Evolutionary conservation across 148 eudicot species (phyloP).

Genomic region (Rhododendron mucronatum): DNA sequence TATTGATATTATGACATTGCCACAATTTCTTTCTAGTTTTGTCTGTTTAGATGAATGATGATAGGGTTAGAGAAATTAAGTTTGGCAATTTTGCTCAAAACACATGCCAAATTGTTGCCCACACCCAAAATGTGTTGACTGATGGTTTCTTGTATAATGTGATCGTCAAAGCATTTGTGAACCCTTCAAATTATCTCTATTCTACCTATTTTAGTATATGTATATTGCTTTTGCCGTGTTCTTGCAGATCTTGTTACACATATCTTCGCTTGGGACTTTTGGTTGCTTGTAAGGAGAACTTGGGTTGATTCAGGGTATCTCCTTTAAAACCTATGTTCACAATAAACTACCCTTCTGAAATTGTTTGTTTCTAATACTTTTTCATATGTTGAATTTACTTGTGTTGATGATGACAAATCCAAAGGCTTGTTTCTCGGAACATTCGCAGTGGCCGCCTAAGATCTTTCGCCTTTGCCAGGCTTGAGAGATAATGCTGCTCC

Average conservation of each 20-base stretch:
- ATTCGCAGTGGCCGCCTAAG: conserved; percentile 68
- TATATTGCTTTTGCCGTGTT: too few relatives aligned
- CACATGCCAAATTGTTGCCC: background rate
- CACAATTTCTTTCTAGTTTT: background rate
- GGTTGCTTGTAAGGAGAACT: too few relatives aligned
- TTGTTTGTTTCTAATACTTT: too few relatives aligned
- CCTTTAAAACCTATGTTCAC: background rate
- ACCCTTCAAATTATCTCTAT: background rate
- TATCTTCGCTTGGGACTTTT: too few relatives aligned
- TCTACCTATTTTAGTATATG: too few relatives aligned
- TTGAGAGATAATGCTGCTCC: background rate
- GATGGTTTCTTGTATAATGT: too few relatives aligned
- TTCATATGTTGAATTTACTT: too few relatives aligned
- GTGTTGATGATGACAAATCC: background rate
- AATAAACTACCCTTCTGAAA: background rate
- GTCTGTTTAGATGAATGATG: background rate
- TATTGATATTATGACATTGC: background rate
- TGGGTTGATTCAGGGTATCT: too few relatives aligned
- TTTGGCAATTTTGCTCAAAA: background rate
- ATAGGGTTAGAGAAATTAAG: background rate
- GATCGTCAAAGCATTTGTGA: background rate
- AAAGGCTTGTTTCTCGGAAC: conserved; percentile 60
- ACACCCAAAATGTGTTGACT: background rate
- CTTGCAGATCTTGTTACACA: too few relatives aligned
- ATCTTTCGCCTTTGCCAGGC: conserved; percentile 49